phyloP scores from a whole-genome alignment of 108 stramenopile species.

The Conticribra guillardii region DNA sequence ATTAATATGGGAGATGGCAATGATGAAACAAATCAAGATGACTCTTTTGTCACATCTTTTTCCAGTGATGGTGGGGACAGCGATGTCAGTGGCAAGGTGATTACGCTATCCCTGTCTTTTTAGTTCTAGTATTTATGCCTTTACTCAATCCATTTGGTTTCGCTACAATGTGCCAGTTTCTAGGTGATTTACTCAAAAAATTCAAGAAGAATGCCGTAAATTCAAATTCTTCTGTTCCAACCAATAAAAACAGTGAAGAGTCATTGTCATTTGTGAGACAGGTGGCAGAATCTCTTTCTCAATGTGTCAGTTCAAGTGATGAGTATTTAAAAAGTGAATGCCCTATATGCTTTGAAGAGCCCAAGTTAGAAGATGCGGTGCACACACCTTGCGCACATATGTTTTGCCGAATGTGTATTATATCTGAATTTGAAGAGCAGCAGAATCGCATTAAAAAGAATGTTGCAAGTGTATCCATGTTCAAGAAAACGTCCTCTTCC shows the following conservation, averaged over 20 bases:
- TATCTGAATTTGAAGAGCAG: conserved; percentile 44
- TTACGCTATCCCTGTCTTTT: neutral
- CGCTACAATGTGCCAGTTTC: conserved; percentile 26
- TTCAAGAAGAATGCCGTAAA: conserved; percentile 59
- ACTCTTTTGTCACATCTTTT: neutral
- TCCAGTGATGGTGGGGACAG: neutral
- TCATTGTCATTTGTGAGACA: conserved; percentile 42
- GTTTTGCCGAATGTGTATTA: conserved; percentile 72
- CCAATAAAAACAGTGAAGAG: neutral
- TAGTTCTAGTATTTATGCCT: neutral
- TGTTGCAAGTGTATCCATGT: neutral
- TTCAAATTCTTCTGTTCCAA: no score
- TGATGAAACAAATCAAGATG: neutral
- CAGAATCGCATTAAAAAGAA: conserved; percentile 30
- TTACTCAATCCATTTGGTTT: neutral
- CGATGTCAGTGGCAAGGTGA: conserved; percentile 25
- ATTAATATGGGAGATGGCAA: conserved; percentile 17
- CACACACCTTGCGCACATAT: conserved; percentile 87
- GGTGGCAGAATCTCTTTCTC: conserved; percentile 60
- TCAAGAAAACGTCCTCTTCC: neutral
- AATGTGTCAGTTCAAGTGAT: conserved; percentile 55
- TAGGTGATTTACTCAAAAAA: conserved; percentile 51
- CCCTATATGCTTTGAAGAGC: conserved; percentile 77
- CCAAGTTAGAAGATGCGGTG: conserved; percentile 62
- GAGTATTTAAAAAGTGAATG: conserved; percentile 76